These are phyloP conservation scores for Berberis thunbergii DNA, from an alignment of 164 flowering plant genomes.

Conservation along the genomic window DNA sequence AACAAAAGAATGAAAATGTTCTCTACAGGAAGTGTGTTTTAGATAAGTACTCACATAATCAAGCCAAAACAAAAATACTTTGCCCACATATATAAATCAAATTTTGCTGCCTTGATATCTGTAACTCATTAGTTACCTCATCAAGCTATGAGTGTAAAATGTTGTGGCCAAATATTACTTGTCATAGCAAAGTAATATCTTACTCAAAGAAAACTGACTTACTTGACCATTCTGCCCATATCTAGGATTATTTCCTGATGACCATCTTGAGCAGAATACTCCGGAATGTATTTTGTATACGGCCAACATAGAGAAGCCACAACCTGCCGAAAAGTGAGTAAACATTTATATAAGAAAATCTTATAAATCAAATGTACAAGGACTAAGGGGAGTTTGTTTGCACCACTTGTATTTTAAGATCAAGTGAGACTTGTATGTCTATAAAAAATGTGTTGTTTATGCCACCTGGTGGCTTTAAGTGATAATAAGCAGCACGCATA, in stretches of 20 bases:
- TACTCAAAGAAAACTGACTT: constrained; percentile 15
- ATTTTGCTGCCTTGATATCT: no score
- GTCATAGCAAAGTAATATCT: constrained; percentile 29
- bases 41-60: not conserved
- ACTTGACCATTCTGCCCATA: constrained; percentile 32
- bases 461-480: no score
- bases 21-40: constrained; percentile 35
- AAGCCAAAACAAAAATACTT: not conserved
- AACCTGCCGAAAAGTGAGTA: constrained; percentile 31
- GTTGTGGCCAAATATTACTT: no score
- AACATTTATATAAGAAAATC: not conserved
- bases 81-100: not conserved
- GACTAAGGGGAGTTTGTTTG: no score
- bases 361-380: no score
- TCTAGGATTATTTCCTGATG: constrained; percentile 70
- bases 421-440: no score
- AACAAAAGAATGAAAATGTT: constrained; percentile 71
- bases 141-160: no score
- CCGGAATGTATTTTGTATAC: constrained; percentile 62
- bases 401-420: no score
- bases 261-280: constrained; percentile 68
- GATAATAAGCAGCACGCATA: no score
- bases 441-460: no score
- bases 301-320: constrained; percentile 89
- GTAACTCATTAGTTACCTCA: no score